phyloP scores from a whole-genome alignment of 1,139 yeast genomes.

The Pichia sp. region DNA sequence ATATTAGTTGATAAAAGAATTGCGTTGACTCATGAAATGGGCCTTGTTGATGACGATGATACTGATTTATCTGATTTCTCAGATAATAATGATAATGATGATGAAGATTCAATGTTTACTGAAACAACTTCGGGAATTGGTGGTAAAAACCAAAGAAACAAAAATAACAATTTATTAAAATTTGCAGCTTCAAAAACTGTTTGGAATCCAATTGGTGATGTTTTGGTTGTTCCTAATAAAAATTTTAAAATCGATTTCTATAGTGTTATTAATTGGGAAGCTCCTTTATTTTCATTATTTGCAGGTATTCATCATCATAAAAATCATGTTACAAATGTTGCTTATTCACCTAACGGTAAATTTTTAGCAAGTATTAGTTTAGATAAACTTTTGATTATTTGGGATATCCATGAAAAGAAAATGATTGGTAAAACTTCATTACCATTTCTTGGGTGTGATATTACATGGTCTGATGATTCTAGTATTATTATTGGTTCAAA shows the following conservation, averaged over 20 bases:
- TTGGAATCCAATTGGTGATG: slow-evolving; percentile 62
- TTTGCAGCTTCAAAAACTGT: slow-evolving; percentile 36
- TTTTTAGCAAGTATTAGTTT: slow-evolving; percentile 50
- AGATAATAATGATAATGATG: slow-evolving; percentile 35
- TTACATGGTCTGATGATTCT: slow-evolving; percentile 14
- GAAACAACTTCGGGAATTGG: slow-evolving; percentile 8
- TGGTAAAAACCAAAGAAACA: slow-evolving; percentile 8
- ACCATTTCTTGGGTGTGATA: slow-evolving; percentile 10
- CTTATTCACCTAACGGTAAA: slow-evolving; percentile 57
- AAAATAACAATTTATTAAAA: slow-evolving; percentile 9
- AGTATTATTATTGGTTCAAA: slow-evolving; percentile 14
- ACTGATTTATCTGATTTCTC: slow-evolving; percentile 20
- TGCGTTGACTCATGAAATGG: slow-evolving; percentile 16
- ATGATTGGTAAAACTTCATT: slow-evolving; percentile 18
- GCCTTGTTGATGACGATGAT: slow-evolving; percentile 27
- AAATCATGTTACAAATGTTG: slow-evolving; percentile 43
- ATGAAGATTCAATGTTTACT: slow-evolving; percentile 17
- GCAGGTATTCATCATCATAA: slow-evolving; percentile 29
- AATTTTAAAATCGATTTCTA: slow-evolving; percentile 34
- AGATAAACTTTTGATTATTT: slow-evolving; percentile 47
- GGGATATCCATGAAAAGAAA: slow-evolving; percentile 40
- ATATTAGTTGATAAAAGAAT: slow-evolving; percentile 24
- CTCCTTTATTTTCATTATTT: slow-evolving; percentile 18
- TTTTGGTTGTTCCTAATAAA: slow-evolving; percentile 46
- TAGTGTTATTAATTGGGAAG: slow-evolving; percentile 30